A percentile compares a stretch with the other conserved stretches of the same genome.
Evolutionary conservation across 257 asterid genomes (phyloP).

Genomic region (Forsythia suspensa): DNA sequence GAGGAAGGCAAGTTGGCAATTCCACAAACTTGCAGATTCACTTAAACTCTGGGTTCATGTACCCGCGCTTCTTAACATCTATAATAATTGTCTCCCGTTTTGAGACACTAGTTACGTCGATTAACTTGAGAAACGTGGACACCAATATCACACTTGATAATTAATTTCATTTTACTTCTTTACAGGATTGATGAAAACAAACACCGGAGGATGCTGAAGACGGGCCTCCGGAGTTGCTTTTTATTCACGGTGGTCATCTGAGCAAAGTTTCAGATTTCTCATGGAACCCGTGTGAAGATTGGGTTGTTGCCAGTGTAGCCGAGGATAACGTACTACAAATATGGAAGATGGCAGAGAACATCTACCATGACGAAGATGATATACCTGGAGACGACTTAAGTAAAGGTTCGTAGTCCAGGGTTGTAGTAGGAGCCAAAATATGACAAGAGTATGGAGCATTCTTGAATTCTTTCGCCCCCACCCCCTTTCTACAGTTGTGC

Average conservation of each 20-base stretch:
- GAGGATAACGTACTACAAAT: constrained; percentile 93
- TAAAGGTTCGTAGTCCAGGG: constrained; percentile 36
- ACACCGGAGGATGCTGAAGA: constrained; percentile 84
- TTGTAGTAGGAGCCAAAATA: not conserved
- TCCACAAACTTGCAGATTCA: no score
- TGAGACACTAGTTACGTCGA: not conserved
- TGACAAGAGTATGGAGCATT: not conserved
- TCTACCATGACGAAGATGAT: constrained; percentile 91
- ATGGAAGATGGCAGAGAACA: constrained; percentile 99
- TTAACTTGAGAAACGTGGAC: no score
- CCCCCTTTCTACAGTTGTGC: no score
- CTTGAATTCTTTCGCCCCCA: no score
- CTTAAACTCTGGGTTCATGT: no score
- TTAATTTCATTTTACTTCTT: not conserved
- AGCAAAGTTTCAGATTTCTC: constrained; percentile 92
- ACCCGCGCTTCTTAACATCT: no score
- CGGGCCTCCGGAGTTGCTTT: constrained; percentile 92
- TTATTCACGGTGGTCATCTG: constrained; percentile 94
- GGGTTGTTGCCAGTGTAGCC: constrained; percentile 96
- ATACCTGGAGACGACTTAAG: constrained; percentile 67
- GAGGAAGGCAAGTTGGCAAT: no score
- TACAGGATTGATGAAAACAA: constrained; percentile 81
- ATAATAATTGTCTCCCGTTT: not conserved
- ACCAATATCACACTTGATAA: not conserved
- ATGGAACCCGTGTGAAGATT: constrained; percentile 95